phyloP scores from a whole-genome alignment of 352 stramenopile genomes.

The Phytophthora kernoviae region DNA sequence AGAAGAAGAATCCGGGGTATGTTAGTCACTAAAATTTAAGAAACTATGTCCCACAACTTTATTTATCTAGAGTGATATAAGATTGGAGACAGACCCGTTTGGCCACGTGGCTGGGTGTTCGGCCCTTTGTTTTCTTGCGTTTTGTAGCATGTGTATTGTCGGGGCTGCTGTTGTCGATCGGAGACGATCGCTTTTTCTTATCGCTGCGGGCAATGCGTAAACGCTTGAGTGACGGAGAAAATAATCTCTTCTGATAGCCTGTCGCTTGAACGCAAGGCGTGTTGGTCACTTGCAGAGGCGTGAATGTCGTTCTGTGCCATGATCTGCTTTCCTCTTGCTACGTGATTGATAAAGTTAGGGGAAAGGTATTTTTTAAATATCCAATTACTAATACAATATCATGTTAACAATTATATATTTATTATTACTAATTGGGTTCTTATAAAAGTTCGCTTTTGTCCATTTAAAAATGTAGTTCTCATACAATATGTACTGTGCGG shows the following conservation, averaged over 20 bases:
- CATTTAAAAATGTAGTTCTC: too few relatives aligned
- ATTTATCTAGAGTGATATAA: too few relatives aligned
- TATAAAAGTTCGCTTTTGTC: too few relatives aligned
- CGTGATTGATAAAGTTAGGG: too few relatives aligned
- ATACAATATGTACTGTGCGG: too few relatives aligned
- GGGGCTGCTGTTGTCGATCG: slow-evolving; percentile 10
- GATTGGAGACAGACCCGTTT: slow-evolving; percentile 16
- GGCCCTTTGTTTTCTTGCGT: slow-evolving; percentile 20
- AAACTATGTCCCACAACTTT: too few relatives aligned
- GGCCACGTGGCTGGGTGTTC: slow-evolving; percentile 29
- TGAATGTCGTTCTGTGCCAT: background rate
- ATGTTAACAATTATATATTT: too few relatives aligned
- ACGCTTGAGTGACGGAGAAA: slow-evolving; percentile 24
- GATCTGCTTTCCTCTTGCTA: too few relatives aligned
- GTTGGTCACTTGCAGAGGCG: background rate
- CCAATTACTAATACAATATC: too few relatives aligned
- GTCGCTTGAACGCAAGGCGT: background rate
- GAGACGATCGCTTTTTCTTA: slow-evolving; percentile 3
- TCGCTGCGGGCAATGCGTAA: slow-evolving; percentile 13
- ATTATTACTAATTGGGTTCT: too few relatives aligned
- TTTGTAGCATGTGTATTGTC: slow-evolving; percentile 10
- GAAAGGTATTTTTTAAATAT: too few relatives aligned
- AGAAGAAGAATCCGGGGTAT: background rate
- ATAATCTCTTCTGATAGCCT: slow-evolving; percentile 16
- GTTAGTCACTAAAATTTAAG: too few relatives aligned